Evolutionary conservation across 768 basidiomycete genomes (phyloP).

Genomic region (Tulasnella sp.): DNA sequence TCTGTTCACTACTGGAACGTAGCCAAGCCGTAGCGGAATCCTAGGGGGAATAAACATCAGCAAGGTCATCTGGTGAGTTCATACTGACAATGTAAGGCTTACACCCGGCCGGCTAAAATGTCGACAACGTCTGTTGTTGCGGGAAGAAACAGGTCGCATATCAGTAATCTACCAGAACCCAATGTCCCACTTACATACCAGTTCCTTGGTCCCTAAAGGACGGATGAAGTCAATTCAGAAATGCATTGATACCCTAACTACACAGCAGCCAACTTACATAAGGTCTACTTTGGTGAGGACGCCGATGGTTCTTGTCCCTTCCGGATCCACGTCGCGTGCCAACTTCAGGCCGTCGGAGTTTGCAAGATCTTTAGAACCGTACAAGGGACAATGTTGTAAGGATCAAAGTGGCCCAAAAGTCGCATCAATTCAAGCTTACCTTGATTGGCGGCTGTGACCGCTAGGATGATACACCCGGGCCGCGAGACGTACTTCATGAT

Average conservation of each 20-base stretch:
- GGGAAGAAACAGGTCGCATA: not conserved
- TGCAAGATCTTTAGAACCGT: constrained; percentile 61
- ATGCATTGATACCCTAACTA: not conserved
- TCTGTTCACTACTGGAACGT: constrained; percentile 97
- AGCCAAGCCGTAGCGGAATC: constrained; percentile 91
- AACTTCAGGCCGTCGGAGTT: constrained; percentile 96
- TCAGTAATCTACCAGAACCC: no score
- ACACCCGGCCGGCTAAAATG: constrained; percentile 88
- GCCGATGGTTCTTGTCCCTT: constrained; percentile 93
- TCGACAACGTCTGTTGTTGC: constrained; percentile 76
- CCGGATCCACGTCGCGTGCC: constrained; percentile 94
- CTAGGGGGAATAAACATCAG: not conserved
- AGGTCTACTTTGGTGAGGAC: constrained; percentile 97
- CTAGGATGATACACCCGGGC: constrained; percentile 91
- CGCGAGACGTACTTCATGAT: constrained; percentile 89
- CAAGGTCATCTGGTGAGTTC: not conserved
- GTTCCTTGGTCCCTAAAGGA: constrained; percentile 77
- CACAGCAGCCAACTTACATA: constrained; percentile 50
- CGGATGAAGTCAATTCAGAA: not conserved
- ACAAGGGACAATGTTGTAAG: no score
- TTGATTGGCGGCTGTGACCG: constrained; percentile 87
- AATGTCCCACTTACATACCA: not conserved
- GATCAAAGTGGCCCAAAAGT: not conserved
- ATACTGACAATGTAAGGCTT: not conserved
- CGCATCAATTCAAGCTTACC: not conserved